phyloP scores from a whole-genome alignment of 1,139 yeast genomes.

The Hanseniaspora gamundiae region DNA sequence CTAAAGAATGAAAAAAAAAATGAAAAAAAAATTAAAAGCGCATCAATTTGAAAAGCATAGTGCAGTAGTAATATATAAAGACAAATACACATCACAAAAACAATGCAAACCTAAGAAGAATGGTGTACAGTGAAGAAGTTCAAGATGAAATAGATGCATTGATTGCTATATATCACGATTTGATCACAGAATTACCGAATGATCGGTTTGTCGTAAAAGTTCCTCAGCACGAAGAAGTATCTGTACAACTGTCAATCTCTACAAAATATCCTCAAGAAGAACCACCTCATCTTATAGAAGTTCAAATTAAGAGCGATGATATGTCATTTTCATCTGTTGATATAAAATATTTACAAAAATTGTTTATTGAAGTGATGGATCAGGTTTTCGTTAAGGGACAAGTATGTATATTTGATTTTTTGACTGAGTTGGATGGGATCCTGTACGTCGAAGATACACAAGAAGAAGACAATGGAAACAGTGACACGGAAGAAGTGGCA shows the following conservation, averaged over 20 bases:
- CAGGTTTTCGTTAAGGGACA: slow-evolving; percentile 42
- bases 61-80: not conserved
- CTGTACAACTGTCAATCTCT: slow-evolving; percentile 59
- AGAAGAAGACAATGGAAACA: slow-evolving; percentile 5
- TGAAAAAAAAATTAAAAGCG: slow-evolving; percentile 14
- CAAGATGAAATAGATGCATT: slow-evolving; percentile 74
- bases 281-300: slow-evolving; percentile 44
- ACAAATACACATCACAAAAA: too few relatives aligned
- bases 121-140: slow-evolving; percentile 35
- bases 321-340: slow-evolving; percentile 28
- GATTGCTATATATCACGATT: slow-evolving; percentile 78
- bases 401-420: slow-evolving; percentile 70
- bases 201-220: slow-evolving; percentile 39
- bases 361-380: slow-evolving; percentile 38
- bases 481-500: slow-evolving; percentile 7
- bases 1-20: not conserved
- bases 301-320: slow-evolving; percentile 26
- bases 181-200: slow-evolving; percentile 30
- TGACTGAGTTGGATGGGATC: slow-evolving; percentile 50
- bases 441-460: slow-evolving; percentile 29
- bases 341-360: slow-evolving; percentile 31
- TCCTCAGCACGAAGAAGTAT: slow-evolving; percentile 51
- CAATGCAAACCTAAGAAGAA: not conserved
- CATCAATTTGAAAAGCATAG: too few relatives aligned
- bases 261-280: slow-evolving; percentile 48